phyloP scores from a whole-genome alignment of 202 grass and related monocot species.

The Panicum virgatum region DNA sequence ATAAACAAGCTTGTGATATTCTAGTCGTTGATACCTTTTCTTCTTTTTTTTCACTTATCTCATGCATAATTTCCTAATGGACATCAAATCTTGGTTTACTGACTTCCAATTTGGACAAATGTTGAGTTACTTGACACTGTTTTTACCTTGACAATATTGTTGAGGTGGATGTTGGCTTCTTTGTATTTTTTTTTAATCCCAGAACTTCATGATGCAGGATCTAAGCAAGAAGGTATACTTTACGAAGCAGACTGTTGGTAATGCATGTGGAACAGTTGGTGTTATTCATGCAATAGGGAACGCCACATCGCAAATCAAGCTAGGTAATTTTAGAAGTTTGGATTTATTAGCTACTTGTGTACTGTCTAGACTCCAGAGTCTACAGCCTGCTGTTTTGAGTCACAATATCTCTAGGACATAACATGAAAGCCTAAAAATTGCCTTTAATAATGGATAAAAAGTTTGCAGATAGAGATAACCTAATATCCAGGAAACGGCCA shows the following conservation, averaged over 20 bases:
- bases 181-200: not conserved
- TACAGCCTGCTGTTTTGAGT: constrained; percentile 4
- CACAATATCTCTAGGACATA: not conserved
- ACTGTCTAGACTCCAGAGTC: not conserved
- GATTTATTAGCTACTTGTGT: not conserved
- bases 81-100: not conserved
- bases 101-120: not conserved
- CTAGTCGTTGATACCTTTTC: not conserved
- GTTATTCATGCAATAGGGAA: constrained; percentile 96
- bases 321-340: constrained; percentile 51
- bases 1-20: constrained; percentile 1
- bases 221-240: constrained; percentile 81
- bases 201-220: constrained; percentile 51
- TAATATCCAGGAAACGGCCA: not conserved
- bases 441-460: not conserved
- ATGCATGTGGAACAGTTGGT: constrained; percentile 97
- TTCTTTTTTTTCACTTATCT: not conserved
- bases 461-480: not conserved
- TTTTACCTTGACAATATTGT: not conserved
- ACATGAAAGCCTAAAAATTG: not conserved
- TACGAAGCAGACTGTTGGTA: constrained; percentile 93
- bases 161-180: not conserved
- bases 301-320: constrained; percentile 77
- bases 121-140: not conserved
- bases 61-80: not conserved